Percentiles rank a stretch among this genome's conserved stretches.
Evolutionary conservation across 2,329 filamentous ascomycete species (phyloP).

Genomic region (Pyrenochaeta sp.): DNA sequence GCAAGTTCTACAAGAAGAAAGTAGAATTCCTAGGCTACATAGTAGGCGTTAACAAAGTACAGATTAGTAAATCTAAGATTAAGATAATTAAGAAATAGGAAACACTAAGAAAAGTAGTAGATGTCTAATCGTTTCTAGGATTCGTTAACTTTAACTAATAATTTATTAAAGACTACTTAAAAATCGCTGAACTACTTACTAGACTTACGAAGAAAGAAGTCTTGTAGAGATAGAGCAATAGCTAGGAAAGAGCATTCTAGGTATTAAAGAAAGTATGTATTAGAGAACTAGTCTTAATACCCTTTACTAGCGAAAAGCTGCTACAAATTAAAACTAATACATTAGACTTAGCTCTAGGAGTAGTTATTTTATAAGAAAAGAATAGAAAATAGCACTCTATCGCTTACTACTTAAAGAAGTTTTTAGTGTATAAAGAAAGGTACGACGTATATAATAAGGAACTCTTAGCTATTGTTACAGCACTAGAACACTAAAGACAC

Average conservation of each 20-base stretch:
- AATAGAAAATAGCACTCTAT: conserved; percentile 7
- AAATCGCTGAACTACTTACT: conserved; percentile 3
- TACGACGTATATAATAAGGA: conserved; percentile 8
- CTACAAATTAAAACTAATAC: conserved; percentile 1
- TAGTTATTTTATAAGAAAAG: background rate
- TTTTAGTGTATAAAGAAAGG: background rate
- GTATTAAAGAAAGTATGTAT: conserved; percentile 2
- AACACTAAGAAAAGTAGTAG: conserved; percentile 2
- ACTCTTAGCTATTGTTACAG: conserved; percentile 3
- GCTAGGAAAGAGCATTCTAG: conserved; percentile 1
- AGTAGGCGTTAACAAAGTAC: conserved; percentile 1
- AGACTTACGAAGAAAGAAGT: conserved; percentile 6
- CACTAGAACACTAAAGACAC: conserved; percentile 5
- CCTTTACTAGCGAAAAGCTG: conserved; percentile 1
- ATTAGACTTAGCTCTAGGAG: conserved; percentile 2
- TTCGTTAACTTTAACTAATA: conserved; percentile 15
- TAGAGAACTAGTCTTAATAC: background rate
- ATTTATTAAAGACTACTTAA: conserved; percentile 6
- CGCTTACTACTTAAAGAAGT: conserved; percentile 5
- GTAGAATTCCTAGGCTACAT: conserved; percentile 14
- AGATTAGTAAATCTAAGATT: conserved; percentile 13
- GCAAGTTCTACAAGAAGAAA: conserved; percentile 6
- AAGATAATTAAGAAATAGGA: conserved; percentile 5
- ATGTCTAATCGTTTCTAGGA: conserved; percentile 10
- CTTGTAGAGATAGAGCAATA: background rate